These are phyloP conservation scores for Rhodotorula glutinis DNA, from an alignment of 1,284 basidiomycete genomes.

Conservation along the genomic window DNA sequence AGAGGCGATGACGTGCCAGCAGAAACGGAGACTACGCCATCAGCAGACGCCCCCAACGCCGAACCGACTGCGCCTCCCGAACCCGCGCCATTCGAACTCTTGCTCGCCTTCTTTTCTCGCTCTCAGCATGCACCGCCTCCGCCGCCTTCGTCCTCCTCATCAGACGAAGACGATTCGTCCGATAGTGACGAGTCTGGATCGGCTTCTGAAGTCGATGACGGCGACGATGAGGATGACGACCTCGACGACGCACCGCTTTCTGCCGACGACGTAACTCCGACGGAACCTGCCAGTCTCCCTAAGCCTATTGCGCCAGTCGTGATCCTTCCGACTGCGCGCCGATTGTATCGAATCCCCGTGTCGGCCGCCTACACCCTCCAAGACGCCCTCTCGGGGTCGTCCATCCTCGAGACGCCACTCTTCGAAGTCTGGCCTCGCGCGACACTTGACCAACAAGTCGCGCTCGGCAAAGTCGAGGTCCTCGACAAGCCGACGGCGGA, in stretches of 20 bases:
- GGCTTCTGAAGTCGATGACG: not conserved
- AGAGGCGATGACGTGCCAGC: not conserved
- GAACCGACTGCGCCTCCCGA: not conserved
- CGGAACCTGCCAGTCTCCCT: not conserved
- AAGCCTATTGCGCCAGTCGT: not conserved
- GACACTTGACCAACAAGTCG: conserved; percentile 19
- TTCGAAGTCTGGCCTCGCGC: conserved; percentile 36
- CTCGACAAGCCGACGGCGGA: conserved; percentile 20
- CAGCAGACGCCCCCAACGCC: not conserved
- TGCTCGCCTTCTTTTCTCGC: conserved; percentile 26
- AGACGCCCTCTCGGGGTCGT: conserved; percentile 13
- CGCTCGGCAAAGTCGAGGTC: conserved; percentile 21
- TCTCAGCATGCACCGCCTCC: not conserved
- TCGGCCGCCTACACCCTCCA: conserved; percentile 11
- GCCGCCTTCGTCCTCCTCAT: not conserved
- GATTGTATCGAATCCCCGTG: conserved; percentile 7
- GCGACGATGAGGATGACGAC: not conserved
- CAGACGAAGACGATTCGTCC: not conserved
- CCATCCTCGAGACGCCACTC: conserved; percentile 32
- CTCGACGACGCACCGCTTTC: not conserved
- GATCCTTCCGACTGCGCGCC: not conserved
- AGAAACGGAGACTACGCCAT: not conserved
- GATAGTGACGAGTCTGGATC: not conserved
- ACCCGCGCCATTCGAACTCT: conserved; percentile 24
- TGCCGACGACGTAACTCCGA: too few species aligned